Conservation (phyloP, 371 early-diverging fungal genomes). For the Circinella minor region DNA sequence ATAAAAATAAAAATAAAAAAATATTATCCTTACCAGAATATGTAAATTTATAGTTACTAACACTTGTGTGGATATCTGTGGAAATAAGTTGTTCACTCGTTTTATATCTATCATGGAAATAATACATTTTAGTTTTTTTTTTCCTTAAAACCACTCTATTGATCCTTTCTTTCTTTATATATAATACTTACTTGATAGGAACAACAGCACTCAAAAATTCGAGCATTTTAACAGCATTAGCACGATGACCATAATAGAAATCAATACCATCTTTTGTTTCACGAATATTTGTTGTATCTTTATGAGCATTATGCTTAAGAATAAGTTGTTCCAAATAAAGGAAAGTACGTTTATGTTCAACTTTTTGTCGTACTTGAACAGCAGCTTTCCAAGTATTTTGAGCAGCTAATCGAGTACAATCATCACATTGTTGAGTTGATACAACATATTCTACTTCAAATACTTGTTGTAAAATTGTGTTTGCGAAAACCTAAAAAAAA, state of each 20-base stretch:
- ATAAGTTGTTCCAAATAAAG: slow-evolving; percentile 98
- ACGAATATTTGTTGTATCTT: slow-evolving; percentile 97
- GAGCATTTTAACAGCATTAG: slow-evolving; percentile 95
- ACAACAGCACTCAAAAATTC: slow-evolving; percentile 93
- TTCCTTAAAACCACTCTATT: background rate
- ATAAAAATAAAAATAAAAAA: too few relatives aligned
- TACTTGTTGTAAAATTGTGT: slow-evolving; percentile 94
- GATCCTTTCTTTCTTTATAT: background rate
- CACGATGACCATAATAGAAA: slow-evolving; percentile 94
- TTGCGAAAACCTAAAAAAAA: slow-evolving; percentile 82
- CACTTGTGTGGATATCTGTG: slow-evolving; percentile 93
- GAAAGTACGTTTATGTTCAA: slow-evolving; percentile 97
- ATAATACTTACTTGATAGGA: slow-evolving; percentile 66
- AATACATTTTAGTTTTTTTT: slow-evolving; percentile 50
- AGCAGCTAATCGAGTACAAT: slow-evolving; percentile 97
- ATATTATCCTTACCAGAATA: slow-evolving; percentile 50
- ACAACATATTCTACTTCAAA: slow-evolving; percentile 97
- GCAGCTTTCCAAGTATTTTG: slow-evolving; percentile 99
- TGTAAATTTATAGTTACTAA: slow-evolving; percentile 96
- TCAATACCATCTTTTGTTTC: slow-evolving; percentile 98
- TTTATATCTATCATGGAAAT: slow-evolving; percentile 61
- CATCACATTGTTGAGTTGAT: slow-evolving; percentile 94
- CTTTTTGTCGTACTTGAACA: slow-evolving; percentile 99
- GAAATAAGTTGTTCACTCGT: slow-evolving; percentile 96
- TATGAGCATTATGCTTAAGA: slow-evolving; percentile 96